Base-by-base conservation (phyloP, 805 yeast species). In the Barnettozyma populi region DNA sequence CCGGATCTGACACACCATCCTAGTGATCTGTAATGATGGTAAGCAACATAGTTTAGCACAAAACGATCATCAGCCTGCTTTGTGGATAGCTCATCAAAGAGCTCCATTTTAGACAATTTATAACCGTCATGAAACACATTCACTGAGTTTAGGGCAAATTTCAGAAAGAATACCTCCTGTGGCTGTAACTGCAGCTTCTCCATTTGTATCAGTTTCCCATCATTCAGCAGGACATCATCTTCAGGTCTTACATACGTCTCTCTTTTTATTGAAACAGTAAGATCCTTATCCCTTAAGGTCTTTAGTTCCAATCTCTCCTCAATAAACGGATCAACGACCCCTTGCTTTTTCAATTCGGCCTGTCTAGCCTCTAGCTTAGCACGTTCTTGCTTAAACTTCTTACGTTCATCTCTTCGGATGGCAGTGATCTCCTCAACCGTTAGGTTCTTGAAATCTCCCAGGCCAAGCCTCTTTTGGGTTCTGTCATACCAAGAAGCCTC, bases 1-100 rank as follows among this genome's bases (percentile, higher is more conserved):
- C 98, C 99, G 0, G 90, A 79, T 49, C 95, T 74, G 2, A 84
- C 94, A 70, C 97, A 92, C 97, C 98, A 94, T 0, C 97, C 97
- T 23, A 79, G 73, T 0, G 96, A 82, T 45, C 95, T 74, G 66
- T 81, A 90, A 62, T 92, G 90, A 60, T 89, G 95, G 59, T 90
- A 92, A 1, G 78, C 90, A 5, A 80, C 81, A 57, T 86, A 92
- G 64, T 70, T 52, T 36, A 49, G n/a, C 18, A 41, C 48, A 42
- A 57, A 72, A 58, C 5, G 63, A 52, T 51, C 67, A 57, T 59
- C 62, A 2, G 52, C 50, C 10, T n/a, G 31, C 1, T 31, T 23
- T 1, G 41, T 29, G 0, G 50, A 46, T 46, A 61, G 43, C 2
- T 52, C 4, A 2, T 43, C 36, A 18, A 61, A 54, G 8, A 61